These are phyloP conservation scores for Capronia coronata DNA, from an alignment of 2,329 filamentous ascomycete species.

Conservation along the genomic window DNA sequence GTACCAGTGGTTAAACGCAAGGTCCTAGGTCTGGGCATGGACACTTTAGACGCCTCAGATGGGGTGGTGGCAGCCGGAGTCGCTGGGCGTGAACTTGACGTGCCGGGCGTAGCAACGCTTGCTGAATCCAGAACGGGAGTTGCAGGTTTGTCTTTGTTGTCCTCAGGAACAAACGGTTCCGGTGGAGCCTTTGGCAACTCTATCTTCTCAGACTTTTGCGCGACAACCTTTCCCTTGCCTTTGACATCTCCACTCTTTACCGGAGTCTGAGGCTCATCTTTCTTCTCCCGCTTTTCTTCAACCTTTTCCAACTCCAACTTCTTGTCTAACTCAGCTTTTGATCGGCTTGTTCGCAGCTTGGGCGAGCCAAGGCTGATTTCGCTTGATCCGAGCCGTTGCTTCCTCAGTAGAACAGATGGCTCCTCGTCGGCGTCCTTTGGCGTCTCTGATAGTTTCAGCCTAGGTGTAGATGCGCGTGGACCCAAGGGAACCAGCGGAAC, in stretches of 20 bases:
- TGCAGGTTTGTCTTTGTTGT: slow-evolving; percentile 6
- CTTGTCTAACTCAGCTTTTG: slow-evolving; percentile 7
- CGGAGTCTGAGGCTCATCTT: background rate
- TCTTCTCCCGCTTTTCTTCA: slow-evolving; percentile 5
- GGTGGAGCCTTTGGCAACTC: slow-evolving; percentile 10
- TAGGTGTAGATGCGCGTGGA: slow-evolving; percentile 19
- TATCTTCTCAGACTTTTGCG: slow-evolving; percentile 13
- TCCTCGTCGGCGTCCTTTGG: slow-evolving; percentile 13
- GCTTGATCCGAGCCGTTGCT: slow-evolving; percentile 26
- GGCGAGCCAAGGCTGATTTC: slow-evolving; percentile 41
- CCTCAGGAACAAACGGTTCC: background rate
- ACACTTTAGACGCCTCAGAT: slow-evolving; percentile 13
- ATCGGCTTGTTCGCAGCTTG: slow-evolving; percentile 26
- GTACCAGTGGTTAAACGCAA: slow-evolving; percentile 26
- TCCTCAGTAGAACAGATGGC: background rate
- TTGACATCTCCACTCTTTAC: slow-evolving; percentile 28
- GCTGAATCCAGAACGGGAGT: slow-evolving; percentile 17
- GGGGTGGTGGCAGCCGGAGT: slow-evolving; percentile 18
- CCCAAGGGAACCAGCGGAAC: slow-evolving; percentile 31
- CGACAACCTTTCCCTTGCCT: slow-evolving; percentile 20
- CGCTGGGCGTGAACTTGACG: slow-evolving; percentile 15
- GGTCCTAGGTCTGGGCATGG: slow-evolving; percentile 19
- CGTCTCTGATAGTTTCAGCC: slow-evolving; percentile 27
- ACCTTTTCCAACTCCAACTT: background rate
- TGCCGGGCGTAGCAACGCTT: slow-evolving; percentile 17